Evolutionary conservation across 1,284 basidiomycete genomes (phyloP).

Genomic region (Caloboletus firmus): DNA sequence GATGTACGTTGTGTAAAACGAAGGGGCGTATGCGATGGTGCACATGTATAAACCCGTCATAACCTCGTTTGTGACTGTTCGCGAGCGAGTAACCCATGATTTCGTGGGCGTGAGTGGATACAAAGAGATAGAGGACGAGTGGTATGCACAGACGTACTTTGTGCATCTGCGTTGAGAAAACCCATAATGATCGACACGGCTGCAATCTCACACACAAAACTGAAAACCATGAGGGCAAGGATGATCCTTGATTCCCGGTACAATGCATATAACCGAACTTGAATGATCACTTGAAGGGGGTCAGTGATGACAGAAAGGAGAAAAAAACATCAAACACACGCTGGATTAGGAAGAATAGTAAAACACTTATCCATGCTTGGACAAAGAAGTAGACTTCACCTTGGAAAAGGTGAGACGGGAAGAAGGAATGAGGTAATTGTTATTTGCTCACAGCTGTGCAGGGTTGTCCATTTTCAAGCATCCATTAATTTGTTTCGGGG

Average conservation of each 20-base stretch:
- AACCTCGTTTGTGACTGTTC: constrained; percentile 17
- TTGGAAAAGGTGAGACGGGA: not conserved
- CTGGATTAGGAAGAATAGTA: constrained; percentile 12
- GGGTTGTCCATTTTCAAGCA: not conserved
- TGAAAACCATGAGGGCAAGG: constrained; percentile 6
- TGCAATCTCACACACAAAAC: constrained; percentile 13
- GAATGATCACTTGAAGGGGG: constrained; percentile 12
- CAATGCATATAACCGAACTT: constrained; percentile 18
- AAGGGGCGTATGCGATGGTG: not conserved
- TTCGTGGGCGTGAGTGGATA: too few species aligned
- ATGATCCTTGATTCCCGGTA: constrained; percentile 12
- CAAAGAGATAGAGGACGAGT: too few species aligned
- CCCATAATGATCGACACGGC: constrained; percentile 1
- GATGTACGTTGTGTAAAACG: constrained; percentile 11
- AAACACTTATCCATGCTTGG: not conserved
- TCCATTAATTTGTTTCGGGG: not conserved
- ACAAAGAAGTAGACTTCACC: constrained; percentile 9
- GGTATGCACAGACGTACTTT: constrained; percentile 3
- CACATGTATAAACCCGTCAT: constrained; percentile 13
- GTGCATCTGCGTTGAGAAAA: not conserved
- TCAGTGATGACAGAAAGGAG: not conserved
- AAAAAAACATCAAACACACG: constrained; percentile 1
- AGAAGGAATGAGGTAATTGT: not conserved
- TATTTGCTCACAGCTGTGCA: constrained; percentile 8
- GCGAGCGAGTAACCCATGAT: too few species aligned